These are phyloP conservation scores for Wickerhamiella occidentalis DNA, from an alignment of 805 yeast species.

Conservation along the genomic window DNA sequence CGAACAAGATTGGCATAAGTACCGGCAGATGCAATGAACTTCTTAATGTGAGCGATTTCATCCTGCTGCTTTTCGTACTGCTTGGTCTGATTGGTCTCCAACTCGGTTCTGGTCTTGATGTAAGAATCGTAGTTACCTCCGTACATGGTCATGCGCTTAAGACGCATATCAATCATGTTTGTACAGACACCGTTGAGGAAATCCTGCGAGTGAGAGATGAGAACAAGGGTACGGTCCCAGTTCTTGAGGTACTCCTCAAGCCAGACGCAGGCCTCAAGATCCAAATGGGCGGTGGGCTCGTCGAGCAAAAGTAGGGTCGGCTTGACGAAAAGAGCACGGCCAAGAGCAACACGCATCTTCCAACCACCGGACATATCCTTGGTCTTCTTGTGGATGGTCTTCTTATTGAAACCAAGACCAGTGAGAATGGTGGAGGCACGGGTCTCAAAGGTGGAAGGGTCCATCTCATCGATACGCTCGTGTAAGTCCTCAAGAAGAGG, in stretches of 20 bases:
- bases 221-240: slow-evolving; percentile 83
- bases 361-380: slow-evolving; percentile 99
- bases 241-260: slow-evolving; percentile 93
- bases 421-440: slow-evolving; percentile 91
- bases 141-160: slow-evolving; percentile 56
- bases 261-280: slow-evolving; percentile 99
- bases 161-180: slow-evolving; percentile 96
- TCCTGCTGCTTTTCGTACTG: slow-evolving; percentile 96
- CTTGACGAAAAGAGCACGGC: slow-evolving; percentile 94
- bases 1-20: slow-evolving; percentile 96
- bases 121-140: slow-evolving; percentile 99
- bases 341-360: slow-evolving; percentile 99
- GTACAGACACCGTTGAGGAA: slow-evolving; percentile 98
- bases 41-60: slow-evolving; percentile 95
- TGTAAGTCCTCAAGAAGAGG: slow-evolving; percentile 74
- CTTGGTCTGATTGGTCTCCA: slow-evolving; percentile 96
- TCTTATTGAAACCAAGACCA: slow-evolving; percentile 90
- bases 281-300: slow-evolving; percentile 99
- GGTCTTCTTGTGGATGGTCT: slow-evolving; percentile 83
- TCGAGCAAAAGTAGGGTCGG: slow-evolving; percentile 89
- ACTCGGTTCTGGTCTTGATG: slow-evolving; percentile 84
- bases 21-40: slow-evolving; percentile 99
- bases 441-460: slow-evolving; percentile 88
- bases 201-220: slow-evolving; percentile 98
- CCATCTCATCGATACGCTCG: slow-evolving; percentile 93